Percentiles rank a stretch among this genome's conserved stretches.
phyloP scores from a whole-genome alignment of 441 rosid species.

The Geranium incanum region DNA sequence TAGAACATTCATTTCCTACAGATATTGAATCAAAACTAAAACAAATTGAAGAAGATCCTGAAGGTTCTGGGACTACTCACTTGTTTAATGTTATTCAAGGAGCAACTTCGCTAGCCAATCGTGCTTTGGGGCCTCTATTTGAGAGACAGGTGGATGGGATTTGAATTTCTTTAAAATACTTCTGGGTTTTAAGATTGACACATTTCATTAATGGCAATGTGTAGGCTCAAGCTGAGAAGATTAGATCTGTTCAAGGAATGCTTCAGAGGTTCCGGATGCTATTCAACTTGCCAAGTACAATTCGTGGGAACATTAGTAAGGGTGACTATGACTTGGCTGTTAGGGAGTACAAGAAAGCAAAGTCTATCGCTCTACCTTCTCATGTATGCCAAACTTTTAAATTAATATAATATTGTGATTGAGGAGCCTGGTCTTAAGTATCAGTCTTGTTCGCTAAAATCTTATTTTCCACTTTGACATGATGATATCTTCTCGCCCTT shows the following conservation, averaged over 20 bases:
- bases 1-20: slow-evolving; percentile 26
- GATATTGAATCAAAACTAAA: slow-evolving; percentile 92
- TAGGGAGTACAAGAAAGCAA: slow-evolving; percentile 97
- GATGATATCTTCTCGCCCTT: neutral
- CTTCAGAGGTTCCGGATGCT: slow-evolving; percentile 92
- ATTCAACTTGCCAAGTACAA: slow-evolving; percentile 87
- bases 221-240: slow-evolving; percentile 97
- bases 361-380: slow-evolving; percentile 89
- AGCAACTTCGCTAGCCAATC: slow-evolving; percentile 70
- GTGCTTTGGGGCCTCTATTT: slow-evolving; percentile 87
- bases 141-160: slow-evolving; percentile 80
- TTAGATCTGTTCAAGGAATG: slow-evolving; percentile 97
- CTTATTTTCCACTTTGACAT: neutral
- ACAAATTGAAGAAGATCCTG: slow-evolving; percentile 96
- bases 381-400: slow-evolving; percentile 49
- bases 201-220: slow-evolving; percentile 21
- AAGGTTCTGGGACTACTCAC: slow-evolving; percentile 89
- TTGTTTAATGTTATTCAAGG: slow-evolving; percentile 75
- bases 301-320: slow-evolving; percentile 85
- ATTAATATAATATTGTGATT: neutral
- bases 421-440: neutral
- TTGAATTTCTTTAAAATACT: slow-evolving; percentile 13
- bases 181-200: slow-evolving; percentile 11
- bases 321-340: slow-evolving; percentile 96
- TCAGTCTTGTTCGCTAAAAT: neutral